Conservation (phyloP, 495 filamentous ascomycete species). For the Aspergillus bertholletiae region DNA sequence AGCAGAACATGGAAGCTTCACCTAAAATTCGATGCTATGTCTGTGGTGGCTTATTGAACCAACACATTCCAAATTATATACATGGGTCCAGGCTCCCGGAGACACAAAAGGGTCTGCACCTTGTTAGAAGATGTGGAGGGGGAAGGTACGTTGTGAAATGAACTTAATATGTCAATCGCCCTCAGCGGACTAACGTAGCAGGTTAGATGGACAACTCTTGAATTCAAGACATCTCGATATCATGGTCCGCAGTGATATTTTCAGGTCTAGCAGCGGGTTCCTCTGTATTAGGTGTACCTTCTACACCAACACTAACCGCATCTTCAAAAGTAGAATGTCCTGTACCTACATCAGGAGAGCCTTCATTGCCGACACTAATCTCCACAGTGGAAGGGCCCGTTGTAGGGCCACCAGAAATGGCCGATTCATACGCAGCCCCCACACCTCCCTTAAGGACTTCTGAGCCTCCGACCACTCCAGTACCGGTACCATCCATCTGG, state of each 20-base stretch:
- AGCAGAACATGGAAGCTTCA: not conserved
- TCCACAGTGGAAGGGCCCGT: not conserved
- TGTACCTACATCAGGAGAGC: slow-evolving; percentile 13
- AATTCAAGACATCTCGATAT: slow-evolving; percentile 40
- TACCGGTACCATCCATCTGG: slow-evolving; percentile 24
- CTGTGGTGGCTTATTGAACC: not conserved
- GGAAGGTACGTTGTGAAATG: too few species aligned
- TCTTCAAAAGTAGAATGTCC: slow-evolving; percentile 23
- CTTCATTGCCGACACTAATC: slow-evolving; percentile 3
- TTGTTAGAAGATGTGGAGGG: too few species aligned
- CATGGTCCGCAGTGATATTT: slow-evolving; percentile 21
- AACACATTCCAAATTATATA: not conserved
- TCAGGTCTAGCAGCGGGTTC: slow-evolving; percentile 6
- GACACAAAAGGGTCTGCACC: too few species aligned
- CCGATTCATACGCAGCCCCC: slow-evolving; percentile 32
- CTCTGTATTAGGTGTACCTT: slow-evolving; percentile 27
- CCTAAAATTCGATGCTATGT: not conserved
- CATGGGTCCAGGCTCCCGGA: not conserved
- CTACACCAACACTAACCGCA: slow-evolving; percentile 24
- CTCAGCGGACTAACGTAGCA: not conserved
- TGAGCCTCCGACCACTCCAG: slow-evolving; percentile 32
- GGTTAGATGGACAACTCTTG: not conserved
- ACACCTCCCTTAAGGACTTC: slow-evolving; percentile 37
- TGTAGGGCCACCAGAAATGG: slow-evolving; percentile 12
- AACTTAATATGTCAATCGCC: not conserved